Percentiles rank a stretch among this genome's conserved stretches.
Evolutionary conservation across 805 yeast species (phyloP).

Genomic region (Pichia sporocuriosa): DNA sequence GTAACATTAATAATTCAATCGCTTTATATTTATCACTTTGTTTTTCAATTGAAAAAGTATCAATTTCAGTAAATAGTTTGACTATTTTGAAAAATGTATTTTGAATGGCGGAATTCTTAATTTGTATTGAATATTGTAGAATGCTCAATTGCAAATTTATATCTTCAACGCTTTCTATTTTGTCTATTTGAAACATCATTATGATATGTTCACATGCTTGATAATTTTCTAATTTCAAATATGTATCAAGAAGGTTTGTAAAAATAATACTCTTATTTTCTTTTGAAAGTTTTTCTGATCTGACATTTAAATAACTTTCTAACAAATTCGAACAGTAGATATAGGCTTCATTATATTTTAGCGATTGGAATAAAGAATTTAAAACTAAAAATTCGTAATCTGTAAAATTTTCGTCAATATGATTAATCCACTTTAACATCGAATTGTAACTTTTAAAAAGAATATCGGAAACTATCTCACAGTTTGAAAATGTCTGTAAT

Average conservation of each 20-base stretch:
- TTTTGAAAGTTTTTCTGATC: background rate
- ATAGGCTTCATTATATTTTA: conserved; percentile 21
- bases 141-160: background rate
- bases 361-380: conserved; percentile 17
- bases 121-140: background rate
- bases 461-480: background rate
- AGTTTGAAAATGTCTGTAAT: conserved; percentile 15
- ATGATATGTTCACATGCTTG: background rate
- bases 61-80: background rate
- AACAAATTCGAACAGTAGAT: conserved; percentile 14
- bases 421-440: conserved; percentile 5
- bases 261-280: background rate
- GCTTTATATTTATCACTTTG: conserved; percentile 17
- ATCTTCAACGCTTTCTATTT: too few relatives aligned
- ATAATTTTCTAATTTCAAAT: background rate
- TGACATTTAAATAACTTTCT: conserved; percentile 5
- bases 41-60: conserved; percentile 2
- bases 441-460: conserved; percentile 1
- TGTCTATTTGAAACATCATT: too few relatives aligned
- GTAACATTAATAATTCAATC: conserved; percentile 18
- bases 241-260: background rate
- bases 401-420: conserved; percentile 6
- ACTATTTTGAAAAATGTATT: background rate
- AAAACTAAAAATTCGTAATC: conserved; percentile 30
- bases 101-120: background rate